Evolutionary conservation across 257 asterid species (phyloP).

Genomic region (Przewalskia tangutica): DNA sequence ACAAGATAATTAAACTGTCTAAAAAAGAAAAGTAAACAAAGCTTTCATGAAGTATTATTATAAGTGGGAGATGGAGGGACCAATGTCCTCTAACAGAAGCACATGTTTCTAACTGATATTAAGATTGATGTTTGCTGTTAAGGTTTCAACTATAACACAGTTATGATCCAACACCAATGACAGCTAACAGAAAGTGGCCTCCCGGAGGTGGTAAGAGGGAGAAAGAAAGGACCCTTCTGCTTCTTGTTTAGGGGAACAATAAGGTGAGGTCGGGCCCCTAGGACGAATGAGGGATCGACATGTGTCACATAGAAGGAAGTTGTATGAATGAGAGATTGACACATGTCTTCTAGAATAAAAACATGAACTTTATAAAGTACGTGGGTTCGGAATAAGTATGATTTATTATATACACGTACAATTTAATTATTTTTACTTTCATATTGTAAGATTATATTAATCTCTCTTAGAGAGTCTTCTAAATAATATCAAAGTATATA

Average conservation of each 20-base stretch:
- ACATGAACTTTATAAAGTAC: neutral
- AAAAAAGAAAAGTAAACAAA: neutral
- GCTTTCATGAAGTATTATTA: neutral
- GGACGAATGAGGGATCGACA: neutral
- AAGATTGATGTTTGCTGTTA: constrained; percentile 19
- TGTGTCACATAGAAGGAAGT: neutral
- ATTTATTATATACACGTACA: neutral
- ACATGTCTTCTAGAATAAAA: neutral
- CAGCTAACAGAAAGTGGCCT: constrained; percentile 5
- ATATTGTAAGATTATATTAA: too few relatives aligned
- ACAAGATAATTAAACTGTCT: neutral
- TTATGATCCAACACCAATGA: constrained; percentile 13
- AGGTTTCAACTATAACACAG: constrained; percentile 15
- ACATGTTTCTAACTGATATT: constrained; percentile 5
- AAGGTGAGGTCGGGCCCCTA: neutral
- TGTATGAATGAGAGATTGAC: neutral
- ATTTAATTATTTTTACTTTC: neutral
- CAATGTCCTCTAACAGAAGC: neutral
- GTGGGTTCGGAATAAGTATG: neutral
- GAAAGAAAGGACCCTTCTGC: neutral
- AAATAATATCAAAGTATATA: too few relatives aligned
- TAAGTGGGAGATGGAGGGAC: neutral
- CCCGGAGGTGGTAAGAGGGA: neutral
- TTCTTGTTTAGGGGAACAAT: neutral
- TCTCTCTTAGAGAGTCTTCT: too few relatives aligned